Evolutionary conservation across 805 yeast species (phyloP), one percentile per base, ranked within the genome.

Genomic region (Wickerhamomyces strasburgensis): DNA sequence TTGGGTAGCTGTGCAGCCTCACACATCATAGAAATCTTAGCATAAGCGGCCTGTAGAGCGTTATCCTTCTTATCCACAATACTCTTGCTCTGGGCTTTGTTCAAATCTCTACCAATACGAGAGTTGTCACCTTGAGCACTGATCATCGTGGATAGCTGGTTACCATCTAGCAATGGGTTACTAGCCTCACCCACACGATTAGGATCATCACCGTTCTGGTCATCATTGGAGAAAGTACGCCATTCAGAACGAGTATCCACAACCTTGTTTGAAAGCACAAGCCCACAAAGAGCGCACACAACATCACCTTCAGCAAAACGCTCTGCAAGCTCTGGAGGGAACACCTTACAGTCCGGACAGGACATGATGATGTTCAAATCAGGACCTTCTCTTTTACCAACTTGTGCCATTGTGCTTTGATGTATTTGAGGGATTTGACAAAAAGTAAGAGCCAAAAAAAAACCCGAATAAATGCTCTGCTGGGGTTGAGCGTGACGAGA

Each of bases 181-280:
- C 88, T 80, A 5, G 97, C 97, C 57, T 89, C 97, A 61, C 98
- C 98, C 46, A 90, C 98, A 84, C 98, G 98, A 48, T 93, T 81
- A 5, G 98, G 98, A 60, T 90, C 98, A 61, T 88, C 97, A 52
- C 95, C 95, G 51, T 90, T 93, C 60, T 90, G 98, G 61, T 90
- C 98, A 60, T 90, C 98, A 57, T 93, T 93, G 42, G 94, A 82
- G 60, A 90, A 90, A 3, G 98, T 93, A 68, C 98, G 84, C 98
- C 98, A 90, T 68, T 90, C 98, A 1, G 96, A 86, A 49, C 98
- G 72, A 5, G 95, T 89, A 55, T 90, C 98, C 21, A 90, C 96
- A 35, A 90, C 80, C 46, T 89, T 73, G 57, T 88, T 95, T 49
- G 95, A 85, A 17, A 93, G 72, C 2, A 90, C 98, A 40, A 93